Evolutionary conservation across 306 rosid genomes (phyloP).

Genomic region (Pueraria montana): DNA sequence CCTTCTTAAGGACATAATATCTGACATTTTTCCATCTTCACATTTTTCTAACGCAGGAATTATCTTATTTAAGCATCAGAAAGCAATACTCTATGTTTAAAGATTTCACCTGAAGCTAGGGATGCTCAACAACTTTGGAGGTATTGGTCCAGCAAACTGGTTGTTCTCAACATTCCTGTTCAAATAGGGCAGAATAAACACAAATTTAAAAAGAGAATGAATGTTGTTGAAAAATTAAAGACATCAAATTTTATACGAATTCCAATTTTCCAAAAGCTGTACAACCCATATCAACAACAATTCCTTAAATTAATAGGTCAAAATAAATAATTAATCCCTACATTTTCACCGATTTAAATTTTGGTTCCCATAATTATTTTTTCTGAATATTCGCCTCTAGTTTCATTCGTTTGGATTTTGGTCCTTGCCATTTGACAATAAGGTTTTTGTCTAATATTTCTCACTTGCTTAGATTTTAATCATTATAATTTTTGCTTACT

Average conservation of each 20-base stretch:
- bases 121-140: slow-evolving; percentile 79
- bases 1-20: too few relatives aligned
- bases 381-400: slow-evolving; percentile 6
- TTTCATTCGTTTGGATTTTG: neutral
- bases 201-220: slow-evolving; percentile 8
- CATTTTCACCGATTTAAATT: neutral
- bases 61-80: slow-evolving; percentile 40
- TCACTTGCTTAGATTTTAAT: neutral
- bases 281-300: slow-evolving; percentile 3
- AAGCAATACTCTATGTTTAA: slow-evolving; percentile 30
- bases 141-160: slow-evolving; percentile 83
- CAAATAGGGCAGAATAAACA: slow-evolving; percentile 47
- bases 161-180: slow-evolving; percentile 91
- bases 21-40: neutral
- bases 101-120: slow-evolving; percentile 70
- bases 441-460: neutral
- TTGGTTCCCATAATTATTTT: neutral
- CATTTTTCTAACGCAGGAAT: slow-evolving; percentile 38
- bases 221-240: slow-evolving; percentile 2
- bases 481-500: neutral
- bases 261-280: slow-evolving; percentile 8
- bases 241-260: slow-evolving; percentile 26
- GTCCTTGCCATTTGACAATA: neutral
- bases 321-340: neutral
- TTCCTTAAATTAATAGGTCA: slow-evolving; percentile 35